Conservation (phyloP, 176 grass and related monocot genomes). For the Hordeum marinum region DNA sequence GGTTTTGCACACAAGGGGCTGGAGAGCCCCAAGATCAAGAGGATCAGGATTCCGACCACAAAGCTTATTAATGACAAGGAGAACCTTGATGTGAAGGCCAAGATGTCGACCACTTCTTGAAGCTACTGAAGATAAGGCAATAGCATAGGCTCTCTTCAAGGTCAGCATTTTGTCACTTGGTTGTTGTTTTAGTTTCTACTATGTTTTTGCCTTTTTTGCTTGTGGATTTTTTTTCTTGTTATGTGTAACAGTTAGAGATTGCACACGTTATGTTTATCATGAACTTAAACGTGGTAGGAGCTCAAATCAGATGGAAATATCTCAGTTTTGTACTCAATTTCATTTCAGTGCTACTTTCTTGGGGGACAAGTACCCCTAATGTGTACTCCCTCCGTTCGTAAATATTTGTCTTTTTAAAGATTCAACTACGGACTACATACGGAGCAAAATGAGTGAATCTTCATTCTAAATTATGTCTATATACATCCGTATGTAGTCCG, state of each 20-base stretch:
- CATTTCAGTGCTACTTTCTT: constrained; percentile 14
- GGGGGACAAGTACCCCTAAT: neutral
- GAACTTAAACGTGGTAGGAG: constrained; percentile 33
- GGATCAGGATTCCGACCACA: constrained; percentile 56
- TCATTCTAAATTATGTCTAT: too few relatives aligned
- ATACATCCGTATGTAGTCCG: too few relatives aligned
- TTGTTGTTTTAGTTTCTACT: constrained; percentile 32
- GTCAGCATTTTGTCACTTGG: constrained; percentile 44
- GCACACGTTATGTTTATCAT: constrained; percentile 29
- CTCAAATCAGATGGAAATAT: constrained; percentile 39
- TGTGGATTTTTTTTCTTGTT: constrained; percentile 25
- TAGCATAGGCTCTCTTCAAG: constrained; percentile 34
- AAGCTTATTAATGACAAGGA: constrained; percentile 62
- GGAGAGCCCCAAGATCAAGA: constrained; percentile 67
- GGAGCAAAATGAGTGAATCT: too few relatives aligned
- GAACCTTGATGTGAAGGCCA: constrained; percentile 60
- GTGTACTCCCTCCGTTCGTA: too few relatives aligned
- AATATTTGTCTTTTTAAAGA: too few relatives aligned
- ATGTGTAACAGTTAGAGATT: constrained; percentile 41
- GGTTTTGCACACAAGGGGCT: constrained; percentile 71
- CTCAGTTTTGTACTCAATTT: constrained; percentile 17
- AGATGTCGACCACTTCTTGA: constrained; percentile 43
- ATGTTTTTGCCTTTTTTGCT: neutral
- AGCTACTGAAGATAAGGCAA: constrained; percentile 2
- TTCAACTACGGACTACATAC: too few relatives aligned